Conservation (phyloP, 768 basidiomycete genomes). For the Collybia sordida region DNA sequence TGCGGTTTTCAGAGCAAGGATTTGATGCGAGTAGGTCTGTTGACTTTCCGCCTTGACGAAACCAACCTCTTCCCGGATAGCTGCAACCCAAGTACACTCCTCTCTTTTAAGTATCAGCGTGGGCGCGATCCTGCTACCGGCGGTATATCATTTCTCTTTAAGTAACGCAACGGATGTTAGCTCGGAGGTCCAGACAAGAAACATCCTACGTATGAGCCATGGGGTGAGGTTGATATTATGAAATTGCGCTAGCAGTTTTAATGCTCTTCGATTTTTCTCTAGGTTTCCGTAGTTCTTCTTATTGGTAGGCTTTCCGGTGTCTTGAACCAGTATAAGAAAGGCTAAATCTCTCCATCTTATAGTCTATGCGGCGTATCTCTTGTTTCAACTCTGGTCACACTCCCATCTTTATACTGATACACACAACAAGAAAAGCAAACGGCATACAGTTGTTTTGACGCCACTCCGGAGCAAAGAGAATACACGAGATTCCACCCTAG, state of each 20-base stretch:
- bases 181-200: slow-evolving; percentile 34
- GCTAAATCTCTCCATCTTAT: slow-evolving; percentile 1
- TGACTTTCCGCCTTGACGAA: background rate
- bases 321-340: background rate
- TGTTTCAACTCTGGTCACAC: slow-evolving; percentile 83
- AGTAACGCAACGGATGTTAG: slow-evolving; percentile 23
- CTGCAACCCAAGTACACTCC: slow-evolving; percentile 72
- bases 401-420: slow-evolving; percentile 62
- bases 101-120: slow-evolving; percentile 76
- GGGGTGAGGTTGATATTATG: slow-evolving; percentile 50
- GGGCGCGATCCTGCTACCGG: slow-evolving; percentile 74
- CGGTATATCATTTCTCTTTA: slow-evolving; percentile 71
- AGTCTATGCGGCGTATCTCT: slow-evolving; percentile 73
- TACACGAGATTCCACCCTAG: background rate
- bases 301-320: slow-evolving; percentile 47
- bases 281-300: slow-evolving; percentile 80
- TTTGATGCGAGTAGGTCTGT: slow-evolving; percentile 62
- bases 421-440: slow-evolving; percentile 38
- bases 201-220: slow-evolving; percentile 72
- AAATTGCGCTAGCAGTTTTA: too few relatives aligned
- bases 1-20: slow-evolving; percentile 75
- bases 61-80: slow-evolving; percentile 28
- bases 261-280: background rate
- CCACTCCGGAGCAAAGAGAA: background rate
- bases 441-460: background rate